Percentiles rank a stretch among this genome's conserved stretches.
These are phyloP conservation scores for Solanum etuberosum DNA, from an alignment of 257 asterid species.

Conservation along the genomic window DNA sequence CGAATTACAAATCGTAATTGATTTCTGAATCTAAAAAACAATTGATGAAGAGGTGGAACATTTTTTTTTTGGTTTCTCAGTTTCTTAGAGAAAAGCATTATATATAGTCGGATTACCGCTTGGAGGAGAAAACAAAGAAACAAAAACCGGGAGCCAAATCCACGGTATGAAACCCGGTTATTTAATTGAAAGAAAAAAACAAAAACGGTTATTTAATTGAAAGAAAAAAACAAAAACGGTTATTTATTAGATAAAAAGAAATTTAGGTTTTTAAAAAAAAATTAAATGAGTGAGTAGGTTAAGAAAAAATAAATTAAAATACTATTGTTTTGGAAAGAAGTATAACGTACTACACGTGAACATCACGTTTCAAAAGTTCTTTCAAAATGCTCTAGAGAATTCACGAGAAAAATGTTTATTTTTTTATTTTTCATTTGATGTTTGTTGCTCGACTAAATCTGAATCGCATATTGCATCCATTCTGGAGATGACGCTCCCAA, in stretches of 20 bases:
- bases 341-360: not conserved
- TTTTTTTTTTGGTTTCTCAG: too few relatives aligned
- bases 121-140: not conserved
- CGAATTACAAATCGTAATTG: too few relatives aligned
- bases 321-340: too few relatives aligned
- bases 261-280: too few relatives aligned
- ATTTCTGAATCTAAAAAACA: not conserved
- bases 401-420: not conserved
- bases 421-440: too few relatives aligned
- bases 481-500: not conserved
- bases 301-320: too few relatives aligned
- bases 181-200: too few relatives aligned
- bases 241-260: too few relatives aligned
- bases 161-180: not conserved
- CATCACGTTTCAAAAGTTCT: not conserved
- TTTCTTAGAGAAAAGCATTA: not conserved
- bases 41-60: not conserved
- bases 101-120: not conserved
- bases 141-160: not conserved
- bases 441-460: too few relatives aligned
- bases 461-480: not conserved
- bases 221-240: too few relatives aligned
- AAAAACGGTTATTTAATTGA: not conserved
- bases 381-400: not conserved
- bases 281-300: too few relatives aligned